phyloP scores from a whole-genome alignment of 768 basidiomycete species.

The Lactifluus echinatus region DNA sequence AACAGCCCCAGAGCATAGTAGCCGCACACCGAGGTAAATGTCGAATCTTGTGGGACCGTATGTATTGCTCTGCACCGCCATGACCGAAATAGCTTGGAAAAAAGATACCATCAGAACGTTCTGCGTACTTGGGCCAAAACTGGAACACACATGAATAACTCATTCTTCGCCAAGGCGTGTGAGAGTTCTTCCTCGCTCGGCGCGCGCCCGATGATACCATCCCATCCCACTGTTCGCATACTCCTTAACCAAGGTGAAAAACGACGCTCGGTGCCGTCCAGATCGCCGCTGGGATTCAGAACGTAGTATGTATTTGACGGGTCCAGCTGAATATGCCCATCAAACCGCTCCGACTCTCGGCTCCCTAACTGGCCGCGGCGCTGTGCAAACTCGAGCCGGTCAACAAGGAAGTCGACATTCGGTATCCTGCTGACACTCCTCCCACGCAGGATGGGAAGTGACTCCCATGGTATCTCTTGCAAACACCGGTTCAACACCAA shows the following conservation, averaged over 20 bases:
- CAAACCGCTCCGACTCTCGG: constrained; percentile 17
- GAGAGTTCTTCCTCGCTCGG: constrained; percentile 82
- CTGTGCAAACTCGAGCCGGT: constrained; percentile 57
- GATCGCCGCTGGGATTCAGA: constrained; percentile 89
- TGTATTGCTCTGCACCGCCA: constrained; percentile 91
- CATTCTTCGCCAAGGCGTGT: constrained; percentile 59
- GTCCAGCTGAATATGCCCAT: constrained; percentile 51
- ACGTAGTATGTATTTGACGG: constrained; percentile 69
- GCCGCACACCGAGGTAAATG: constrained; percentile 80
- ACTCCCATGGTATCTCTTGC: constrained; percentile 93
- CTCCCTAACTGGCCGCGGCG: constrained; percentile 33
- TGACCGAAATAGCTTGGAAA: constrained; percentile 86
- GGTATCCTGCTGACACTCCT: constrained; percentile 90
- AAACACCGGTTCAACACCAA: constrained; percentile 84
- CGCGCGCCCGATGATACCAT: constrained; percentile 63
- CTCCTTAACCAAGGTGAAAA: constrained; percentile 72
- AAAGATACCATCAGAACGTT: constrained; percentile 4
- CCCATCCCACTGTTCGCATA: constrained; percentile 75
- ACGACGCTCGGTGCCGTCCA: constrained; percentile 70
- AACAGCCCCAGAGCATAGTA: constrained; percentile 98
- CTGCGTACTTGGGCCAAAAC: background rate
- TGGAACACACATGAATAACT: constrained; percentile 79
- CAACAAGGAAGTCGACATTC: constrained; percentile 77
- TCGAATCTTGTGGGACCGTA: constrained; percentile 78
- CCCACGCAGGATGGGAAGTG: constrained; percentile 75